Evolutionary conservation across 257 asterid genomes (phyloP).

Genomic region (Ilex aquifolium): DNA sequence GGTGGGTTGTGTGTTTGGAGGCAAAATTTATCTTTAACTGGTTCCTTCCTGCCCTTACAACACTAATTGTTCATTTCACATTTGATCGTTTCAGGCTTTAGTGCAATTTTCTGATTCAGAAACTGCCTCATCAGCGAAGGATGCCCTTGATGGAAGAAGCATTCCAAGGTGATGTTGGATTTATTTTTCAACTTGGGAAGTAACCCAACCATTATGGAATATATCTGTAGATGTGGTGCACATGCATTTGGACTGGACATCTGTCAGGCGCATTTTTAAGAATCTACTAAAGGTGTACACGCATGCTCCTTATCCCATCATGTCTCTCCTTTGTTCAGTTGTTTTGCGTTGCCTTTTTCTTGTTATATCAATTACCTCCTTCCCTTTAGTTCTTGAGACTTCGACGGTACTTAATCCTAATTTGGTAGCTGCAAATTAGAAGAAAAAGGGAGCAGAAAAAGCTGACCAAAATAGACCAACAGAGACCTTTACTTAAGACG

Average conservation of each 20-base stretch:
- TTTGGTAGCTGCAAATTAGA: background rate
- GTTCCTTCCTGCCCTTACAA: background rate
- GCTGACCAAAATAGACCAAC: background rate
- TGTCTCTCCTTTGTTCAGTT: conserved; percentile 26
- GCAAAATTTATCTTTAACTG: background rate
- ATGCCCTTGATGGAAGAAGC: conserved; percentile 92
- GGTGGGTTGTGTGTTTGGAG: conserved; percentile 24
- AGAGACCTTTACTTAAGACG: too few species aligned
- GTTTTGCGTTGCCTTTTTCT: conserved; percentile 23
- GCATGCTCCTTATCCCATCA: conserved; percentile 59
- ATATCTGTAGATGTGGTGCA: conserved; percentile 38
- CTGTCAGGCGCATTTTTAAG: conserved; percentile 53
- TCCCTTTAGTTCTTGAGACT: background rate
- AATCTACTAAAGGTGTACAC: conserved; percentile 49
- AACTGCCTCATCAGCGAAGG: conserved; percentile 86
- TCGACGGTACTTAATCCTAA: background rate
- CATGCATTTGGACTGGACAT: conserved; percentile 51
- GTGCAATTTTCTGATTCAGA: conserved; percentile 87
- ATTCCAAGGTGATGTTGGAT: conserved; percentile 86
- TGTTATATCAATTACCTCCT: background rate
- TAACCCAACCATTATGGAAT: conserved; percentile 45
- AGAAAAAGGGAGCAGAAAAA: background rate
- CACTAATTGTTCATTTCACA: background rate
- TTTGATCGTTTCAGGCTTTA: conserved; percentile 50
- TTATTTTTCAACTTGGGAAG: conserved; percentile 53